Base-by-base conservation (phyloP, 2,329 filamentous ascomycete species). In the Phyllachora maydis region DNA sequence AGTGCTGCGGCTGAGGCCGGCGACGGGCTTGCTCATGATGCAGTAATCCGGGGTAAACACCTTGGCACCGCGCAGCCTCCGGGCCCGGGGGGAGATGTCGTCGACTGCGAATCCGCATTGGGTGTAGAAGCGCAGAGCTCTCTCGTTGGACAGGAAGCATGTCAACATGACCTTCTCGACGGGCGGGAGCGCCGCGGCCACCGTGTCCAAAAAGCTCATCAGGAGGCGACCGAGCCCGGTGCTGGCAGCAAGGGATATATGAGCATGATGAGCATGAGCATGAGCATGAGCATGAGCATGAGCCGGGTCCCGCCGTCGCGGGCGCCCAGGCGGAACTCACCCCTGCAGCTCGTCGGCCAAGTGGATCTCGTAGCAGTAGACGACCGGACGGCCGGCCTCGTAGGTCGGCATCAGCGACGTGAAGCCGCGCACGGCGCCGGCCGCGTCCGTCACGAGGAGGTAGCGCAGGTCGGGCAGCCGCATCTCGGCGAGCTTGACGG, bases 331-430 rank as follows among this genome's bases (percentile, higher is more conserved):
- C n/a, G n/a, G n/a, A 11, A 45, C 47, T 30, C 42, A 65, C 49
- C 69, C 57, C 33, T 64, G 60, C 4, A 75, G 40, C 2, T 51
- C 45, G 2, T 54, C 46, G 18, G 52, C 45, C 3, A 83, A 56
- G 38, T 85, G 76, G 17, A 85, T 65, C 46, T 85, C 76, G 41
- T 82, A 85, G 42, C 76, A 71, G 43, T 82, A 85, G 11, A 81
- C 40, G 3, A 82, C 74, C 0, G 67, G 54, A 28, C 65, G 48
- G 2, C 57, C 56, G 30, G 70, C 65, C 38, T 79, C 73, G 35
- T 63, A 63, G 2, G 68, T 73, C n/a, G 73, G 59, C 69, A 76
- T 71, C 36, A 77, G 51, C n/a, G 68, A 75, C 2, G 60, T 54
- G 35, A 77, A 74, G 4, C 55, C 67, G 11, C 45, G 40, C 6